A percentile compares a stretch with the other conserved stretches of the same genome.
Evolutionary conservation across 1,139 yeast species (phyloP).

Genomic region (Taiozyma sp.): DNA sequence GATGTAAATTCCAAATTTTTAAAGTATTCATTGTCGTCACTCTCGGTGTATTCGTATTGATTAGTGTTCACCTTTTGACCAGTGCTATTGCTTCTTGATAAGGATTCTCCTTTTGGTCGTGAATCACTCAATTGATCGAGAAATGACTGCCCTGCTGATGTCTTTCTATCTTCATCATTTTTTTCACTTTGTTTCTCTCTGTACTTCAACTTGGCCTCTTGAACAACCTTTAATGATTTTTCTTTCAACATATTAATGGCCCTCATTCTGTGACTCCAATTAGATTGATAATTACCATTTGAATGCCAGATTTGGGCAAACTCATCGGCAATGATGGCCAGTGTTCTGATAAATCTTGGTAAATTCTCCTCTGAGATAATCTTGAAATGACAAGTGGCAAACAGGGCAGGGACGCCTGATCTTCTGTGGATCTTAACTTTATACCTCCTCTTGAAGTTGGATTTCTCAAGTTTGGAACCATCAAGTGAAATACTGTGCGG

Average conservation of each 20-base stretch:
- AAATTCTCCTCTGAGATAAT: conserved; percentile 56
- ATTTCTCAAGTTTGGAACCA: not conserved
- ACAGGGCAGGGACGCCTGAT: conserved; percentile 70
- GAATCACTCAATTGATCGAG: conserved; percentile 17
- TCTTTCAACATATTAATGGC: conserved; percentile 50
- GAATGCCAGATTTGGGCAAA: conserved; percentile 75
- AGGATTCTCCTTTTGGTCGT: not conserved
- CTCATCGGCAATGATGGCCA: conserved; percentile 62
- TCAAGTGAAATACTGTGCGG: conserved; percentile 43
- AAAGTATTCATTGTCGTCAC: conserved; percentile 31
- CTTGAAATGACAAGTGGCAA: conserved; percentile 74
- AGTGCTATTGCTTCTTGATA: conserved; percentile 12
- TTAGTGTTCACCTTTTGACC: conserved; percentile 14
- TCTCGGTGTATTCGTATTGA: conserved; percentile 26
- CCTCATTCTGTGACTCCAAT: conserved; percentile 64
- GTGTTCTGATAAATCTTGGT: conserved; percentile 60
- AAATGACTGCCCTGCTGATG: conserved; percentile 19
- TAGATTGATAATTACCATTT: conserved; percentile 48
- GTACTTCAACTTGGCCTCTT: conserved; percentile 10
- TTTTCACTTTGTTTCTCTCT: conserved; percentile 3
- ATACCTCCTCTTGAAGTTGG: conserved; percentile 28
- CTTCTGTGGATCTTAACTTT: conserved; percentile 62
- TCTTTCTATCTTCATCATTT: conserved; percentile 8
- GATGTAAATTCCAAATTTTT: conserved; percentile 41
- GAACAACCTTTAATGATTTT: conserved; percentile 31